phyloP scores from a whole-genome alignment of 2,329 filamentous ascomycete genomes.

The Ophiostoma triangulosporum region DNA sequence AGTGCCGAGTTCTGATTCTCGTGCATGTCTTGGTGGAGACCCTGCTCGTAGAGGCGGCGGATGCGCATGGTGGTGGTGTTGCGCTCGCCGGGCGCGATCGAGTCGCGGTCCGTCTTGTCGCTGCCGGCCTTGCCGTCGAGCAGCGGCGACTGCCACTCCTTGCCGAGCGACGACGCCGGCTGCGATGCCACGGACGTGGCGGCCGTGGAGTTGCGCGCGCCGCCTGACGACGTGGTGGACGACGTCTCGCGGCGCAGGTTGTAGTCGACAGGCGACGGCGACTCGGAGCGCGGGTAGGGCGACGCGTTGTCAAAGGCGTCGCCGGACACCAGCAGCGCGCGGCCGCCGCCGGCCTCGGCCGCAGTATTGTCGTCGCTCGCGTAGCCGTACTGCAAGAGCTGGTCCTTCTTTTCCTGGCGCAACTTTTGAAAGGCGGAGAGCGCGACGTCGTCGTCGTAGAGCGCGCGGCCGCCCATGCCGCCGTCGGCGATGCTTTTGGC shows the following conservation, averaged over 20 bases:
- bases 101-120: background rate
- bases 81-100: conserved; percentile 39
- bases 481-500: conserved; percentile 30
- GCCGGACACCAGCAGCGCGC: conserved; percentile 15
- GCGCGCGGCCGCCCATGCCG: conserved; percentile 48
- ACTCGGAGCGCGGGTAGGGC: conserved; percentile 31
- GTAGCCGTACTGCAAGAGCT: conserved; percentile 13
- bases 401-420: conserved; percentile 45
- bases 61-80: conserved; percentile 53
- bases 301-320: conserved; percentile 24
- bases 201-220: conserved; percentile 67
- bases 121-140: conserved; percentile 9
- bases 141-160: conserved; percentile 31
- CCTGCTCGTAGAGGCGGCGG: conserved; percentile 70
- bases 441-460: conserved; percentile 81
- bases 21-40: conserved; percentile 63
- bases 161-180: conserved; percentile 29
- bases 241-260: conserved; percentile 72
- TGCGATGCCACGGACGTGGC: conserved; percentile 83
- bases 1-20: conserved; percentile 67
- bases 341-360: no score
- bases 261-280: conserved; percentile 47
- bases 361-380: conserved; percentile 18
- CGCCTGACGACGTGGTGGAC: conserved; percentile 65
- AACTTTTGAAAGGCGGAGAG: conserved; percentile 73